Base-by-base conservation (phyloP, 1,284 basidiomycete genomes). In the Cystobasidiaceae sp. region DNA sequence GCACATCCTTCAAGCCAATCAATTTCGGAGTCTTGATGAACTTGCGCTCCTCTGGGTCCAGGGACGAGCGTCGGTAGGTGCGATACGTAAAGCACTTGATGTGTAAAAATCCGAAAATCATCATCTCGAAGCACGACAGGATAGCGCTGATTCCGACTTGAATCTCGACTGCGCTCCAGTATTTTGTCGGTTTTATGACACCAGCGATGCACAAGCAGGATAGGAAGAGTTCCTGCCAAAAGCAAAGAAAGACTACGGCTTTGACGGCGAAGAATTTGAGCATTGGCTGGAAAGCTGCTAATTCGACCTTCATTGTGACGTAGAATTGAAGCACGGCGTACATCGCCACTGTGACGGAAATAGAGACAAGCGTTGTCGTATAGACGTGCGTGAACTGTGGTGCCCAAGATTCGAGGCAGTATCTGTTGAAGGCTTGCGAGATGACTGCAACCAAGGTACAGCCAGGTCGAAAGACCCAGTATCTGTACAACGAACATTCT, bases 271-370 rank as follows among this genome's bases (percentile, higher is more conserved):
- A 82, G n/a, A 88, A 70, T 32, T 89, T 89, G 44, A 89, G 77
- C 17, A 90, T 74, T 1, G 87, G 87, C 48, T 81, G 80, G 65
- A 85, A 83, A 0, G 82, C 83, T 13, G 81, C 78, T 32, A 90
- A 78, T 52, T 84, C 78, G 19, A 77, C 76, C 4, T 83, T 76
- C 9, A 89, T 80, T 0, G 83, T 78, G 19, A 88, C 71, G 73
- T 88, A 89, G 23, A 57, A 33, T 39, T 50, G 50, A 5, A 66
- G 34, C 55, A 90, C 77, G 72, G 85, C 88, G 75, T 88, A 89
- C 86, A 89, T 89, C 41, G 87, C 86, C 39, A 89, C 57, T 0
- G 87, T 82, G n/a, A 90, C 87, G 0, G 86, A 88, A 44, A 88
- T 74, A 0, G 86, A 86, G 54, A 88, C 83, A 67, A 86, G 77